Conservation (phyloP, 257 asterid species). For the Nemophila menziesii region DNA sequence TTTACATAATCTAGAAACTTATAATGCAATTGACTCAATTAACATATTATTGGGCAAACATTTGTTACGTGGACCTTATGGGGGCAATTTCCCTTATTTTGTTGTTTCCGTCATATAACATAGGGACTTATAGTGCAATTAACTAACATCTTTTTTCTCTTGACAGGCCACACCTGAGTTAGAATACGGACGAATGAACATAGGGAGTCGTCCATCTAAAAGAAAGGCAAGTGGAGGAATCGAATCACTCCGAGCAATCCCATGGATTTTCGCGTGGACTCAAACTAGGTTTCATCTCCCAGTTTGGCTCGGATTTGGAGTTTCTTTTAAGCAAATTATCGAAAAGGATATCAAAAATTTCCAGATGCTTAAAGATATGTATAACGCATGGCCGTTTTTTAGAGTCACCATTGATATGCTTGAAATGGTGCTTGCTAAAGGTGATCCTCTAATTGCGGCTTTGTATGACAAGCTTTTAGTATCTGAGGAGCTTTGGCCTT, state of each 20-base stretch:
- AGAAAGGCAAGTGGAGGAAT: conserved; percentile 92
- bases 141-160: neutral
- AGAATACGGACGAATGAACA: conserved; percentile 93
- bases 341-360: conserved; percentile 52
- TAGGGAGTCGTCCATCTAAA: conserved; percentile 89
- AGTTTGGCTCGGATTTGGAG: conserved; percentile 92
- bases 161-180: conserved; percentile 81
- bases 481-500: conserved; percentile 44
- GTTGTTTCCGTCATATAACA: neutral
- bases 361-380: conserved; percentile 78
- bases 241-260: conserved; percentile 89
- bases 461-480: conserved; percentile 73
- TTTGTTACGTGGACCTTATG: neutral
- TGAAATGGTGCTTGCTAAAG: conserved; percentile 93
- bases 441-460: conserved; percentile 78
- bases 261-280: conserved; percentile 98
- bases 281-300: conserved; percentile 95
- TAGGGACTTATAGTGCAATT: neutral
- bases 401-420: conserved; percentile 83
- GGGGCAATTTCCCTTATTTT: neutral
- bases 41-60: too few relatives aligned
- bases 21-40: too few relatives aligned
- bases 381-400: conserved; percentile 87
- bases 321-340: conserved; percentile 48
- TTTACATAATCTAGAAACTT: too few relatives aligned